Evolutionary conservation across 805 yeast species (phyloP), one percentile per base, ranked within the genome.

Genomic region (Teunomyces stri): DNA sequence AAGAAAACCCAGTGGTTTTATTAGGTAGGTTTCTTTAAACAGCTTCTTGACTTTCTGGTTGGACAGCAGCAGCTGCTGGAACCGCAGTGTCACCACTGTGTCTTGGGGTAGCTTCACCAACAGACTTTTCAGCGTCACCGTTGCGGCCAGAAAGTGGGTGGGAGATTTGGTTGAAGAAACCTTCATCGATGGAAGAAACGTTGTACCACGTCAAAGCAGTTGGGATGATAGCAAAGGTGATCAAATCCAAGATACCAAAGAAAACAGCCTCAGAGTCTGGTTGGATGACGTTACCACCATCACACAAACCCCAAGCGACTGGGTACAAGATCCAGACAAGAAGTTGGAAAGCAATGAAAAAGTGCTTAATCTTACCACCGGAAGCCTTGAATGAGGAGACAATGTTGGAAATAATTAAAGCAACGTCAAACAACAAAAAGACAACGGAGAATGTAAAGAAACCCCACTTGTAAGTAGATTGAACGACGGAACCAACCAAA

Each of bases 401-500:
- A 27, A 49, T 31, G 44, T 36, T 51, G n/a, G n/a, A 11, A 3
- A 33, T 39, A 39, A 69, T 44, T 55, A 75, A 72, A 39, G 52
- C 59, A 42, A 75, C 61, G 15, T 71, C 70, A 46, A 70, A 67
- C 49, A 79, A 51, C 63, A 72, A 66, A 31, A 75, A 72, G 49
- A 64, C 63, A 35, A 70, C 69, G 27, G 78, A 81, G 61, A 83
- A 79, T 5, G 79, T 74, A 64, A 78, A 83, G 69, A 79, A 82
- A 60, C 88, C 89, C 87, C 87, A 83, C 62, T 80, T 83, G 65
- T 83, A 83, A 38, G 79, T 65, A 6, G 85, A 74, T 29, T 60
- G 52, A 49, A 83, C 78, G 52, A 83, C 66, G 16, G 78, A 50
- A 56, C 86, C 87, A 58, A 83, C 74, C 61, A 83, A 72, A 36